Conservation (phyloP, 495 filamentous ascomycete species). For the Podospora didyma region DNA sequence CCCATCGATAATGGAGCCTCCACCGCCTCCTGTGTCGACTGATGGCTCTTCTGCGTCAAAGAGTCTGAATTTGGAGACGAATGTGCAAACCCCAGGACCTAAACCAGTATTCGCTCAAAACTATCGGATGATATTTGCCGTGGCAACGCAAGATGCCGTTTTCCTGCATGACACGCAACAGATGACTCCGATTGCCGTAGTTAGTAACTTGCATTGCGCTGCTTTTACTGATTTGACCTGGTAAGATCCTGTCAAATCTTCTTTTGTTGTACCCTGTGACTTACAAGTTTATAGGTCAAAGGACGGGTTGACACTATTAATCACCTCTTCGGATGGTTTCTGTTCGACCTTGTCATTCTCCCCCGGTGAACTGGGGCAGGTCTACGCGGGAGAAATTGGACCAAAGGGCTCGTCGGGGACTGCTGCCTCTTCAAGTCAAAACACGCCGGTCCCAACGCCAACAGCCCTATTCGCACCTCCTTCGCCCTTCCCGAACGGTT, state of each 20-base stretch:
- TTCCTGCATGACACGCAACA: constrained; percentile 97
- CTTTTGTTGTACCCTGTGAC: not conserved
- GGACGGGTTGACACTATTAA: constrained; percentile 86
- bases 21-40: constrained; percentile 56
- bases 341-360: constrained; percentile 87
- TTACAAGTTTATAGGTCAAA: constrained; percentile 65
- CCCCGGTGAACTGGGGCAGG: constrained; percentile 81
- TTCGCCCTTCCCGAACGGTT: constrained; percentile 47
- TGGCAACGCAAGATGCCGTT: constrained; percentile 96
- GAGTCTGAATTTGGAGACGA: constrained; percentile 48
- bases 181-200: constrained; percentile 82
- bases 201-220: constrained; percentile 94
- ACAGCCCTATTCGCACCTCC: constrained; percentile 54
- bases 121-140: constrained; percentile 93
- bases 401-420: constrained; percentile 39
- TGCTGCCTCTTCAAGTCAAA: constrained; percentile 49
- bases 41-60: constrained; percentile 41
- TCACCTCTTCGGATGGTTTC: constrained; percentile 97
- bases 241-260: constrained; percentile 47
- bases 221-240: constrained; percentile 96
- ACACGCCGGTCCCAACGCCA: constrained; percentile 63
- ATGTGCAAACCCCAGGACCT: constrained; percentile 49
- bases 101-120: constrained; percentile 75
- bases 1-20: constrained; percentile 78
- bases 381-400: constrained; percentile 66